Evolutionary conservation across 139 green algal genomes (phyloP).

Genomic region (Micractinium sp.): DNA sequence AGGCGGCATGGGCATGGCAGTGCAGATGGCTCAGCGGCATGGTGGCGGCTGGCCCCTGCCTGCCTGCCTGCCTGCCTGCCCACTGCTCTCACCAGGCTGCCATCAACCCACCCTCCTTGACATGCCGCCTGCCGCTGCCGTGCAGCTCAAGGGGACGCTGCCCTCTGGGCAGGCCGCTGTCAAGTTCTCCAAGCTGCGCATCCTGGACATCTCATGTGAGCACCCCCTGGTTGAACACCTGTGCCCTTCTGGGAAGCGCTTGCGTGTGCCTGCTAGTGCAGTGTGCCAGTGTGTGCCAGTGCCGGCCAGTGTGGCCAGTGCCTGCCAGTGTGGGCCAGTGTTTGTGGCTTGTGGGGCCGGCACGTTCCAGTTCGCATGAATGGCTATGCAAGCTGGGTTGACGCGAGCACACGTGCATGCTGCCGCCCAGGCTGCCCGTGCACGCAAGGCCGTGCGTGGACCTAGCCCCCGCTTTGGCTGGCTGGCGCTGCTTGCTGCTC

Average conservation of each 20-base stretch:
- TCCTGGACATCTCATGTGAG: slow-evolving; percentile 16
- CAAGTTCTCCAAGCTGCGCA: neutral
- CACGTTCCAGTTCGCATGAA: no score
- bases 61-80: neutral
- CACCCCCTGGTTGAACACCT: neutral
- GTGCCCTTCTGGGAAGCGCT: neutral
- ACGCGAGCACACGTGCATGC: no score
- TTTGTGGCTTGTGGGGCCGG: no score
- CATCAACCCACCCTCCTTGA: no score
- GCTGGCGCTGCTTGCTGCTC: no score
- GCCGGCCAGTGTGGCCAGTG: no score
- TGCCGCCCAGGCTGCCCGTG: no score
- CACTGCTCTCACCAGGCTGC: neutral
- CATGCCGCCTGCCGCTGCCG: neutral
- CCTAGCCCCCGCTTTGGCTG: no score
- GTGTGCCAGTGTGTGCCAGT: neutral
- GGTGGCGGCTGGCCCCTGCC: neutral
- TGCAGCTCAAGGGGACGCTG: slow-evolving; percentile 1
- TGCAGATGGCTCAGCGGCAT: neutral
- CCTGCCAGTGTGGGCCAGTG: no score
- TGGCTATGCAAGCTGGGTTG: no score
- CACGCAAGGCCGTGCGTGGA: no score
- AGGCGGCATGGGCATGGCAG: neutral
- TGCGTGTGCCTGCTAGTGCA: neutral
- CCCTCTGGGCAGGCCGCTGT: neutral